Evolutionary conservation across 2,329 filamentous ascomycete species (phyloP).

Genomic region (Delphinella strobiligena): DNA sequence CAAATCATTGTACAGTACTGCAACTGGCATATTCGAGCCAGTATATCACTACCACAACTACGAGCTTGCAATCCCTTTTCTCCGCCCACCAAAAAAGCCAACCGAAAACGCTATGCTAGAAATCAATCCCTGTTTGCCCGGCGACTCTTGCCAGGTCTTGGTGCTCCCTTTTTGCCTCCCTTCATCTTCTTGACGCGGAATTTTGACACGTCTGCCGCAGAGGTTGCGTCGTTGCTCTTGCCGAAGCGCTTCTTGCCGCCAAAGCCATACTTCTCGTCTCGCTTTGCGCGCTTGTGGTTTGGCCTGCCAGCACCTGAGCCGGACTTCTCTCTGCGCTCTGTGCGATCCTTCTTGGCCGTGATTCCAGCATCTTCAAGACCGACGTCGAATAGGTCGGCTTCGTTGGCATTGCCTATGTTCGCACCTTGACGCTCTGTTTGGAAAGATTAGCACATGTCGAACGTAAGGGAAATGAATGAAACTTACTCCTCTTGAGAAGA

Average conservation of each 20-base stretch:
- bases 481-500: constrained; percentile 84
- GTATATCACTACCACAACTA: too few relatives aligned
- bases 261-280: constrained; percentile 88
- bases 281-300: constrained; percentile 75
- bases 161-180: constrained; percentile 26
- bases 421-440: constrained; percentile 68
- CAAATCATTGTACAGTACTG: too few relatives aligned
- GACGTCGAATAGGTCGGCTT: constrained; percentile 84
- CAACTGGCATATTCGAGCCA: too few relatives aligned
- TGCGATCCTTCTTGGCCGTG: constrained; percentile 32
- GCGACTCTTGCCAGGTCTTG: constrained; percentile 25
- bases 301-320: constrained; percentile 26
- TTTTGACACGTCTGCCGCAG: constrained; percentile 65
- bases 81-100: background rate
- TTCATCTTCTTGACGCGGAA: constrained; percentile 87
- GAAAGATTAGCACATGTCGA: constrained; percentile 14
- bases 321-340: constrained; percentile 27
- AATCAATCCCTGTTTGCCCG: constrained; percentile 15
- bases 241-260: constrained; percentile 86
- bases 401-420: constrained; percentile 52
- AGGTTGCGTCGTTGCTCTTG: constrained; percentile 83
- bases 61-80: too few relatives aligned
- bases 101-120: background rate
- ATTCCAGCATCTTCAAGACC: constrained; percentile 60
- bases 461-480: background rate